These are phyloP conservation scores for Volvariella volvacea DNA, from an alignment of 1,284 basidiomycete genomes.

Conservation along the genomic window DNA sequence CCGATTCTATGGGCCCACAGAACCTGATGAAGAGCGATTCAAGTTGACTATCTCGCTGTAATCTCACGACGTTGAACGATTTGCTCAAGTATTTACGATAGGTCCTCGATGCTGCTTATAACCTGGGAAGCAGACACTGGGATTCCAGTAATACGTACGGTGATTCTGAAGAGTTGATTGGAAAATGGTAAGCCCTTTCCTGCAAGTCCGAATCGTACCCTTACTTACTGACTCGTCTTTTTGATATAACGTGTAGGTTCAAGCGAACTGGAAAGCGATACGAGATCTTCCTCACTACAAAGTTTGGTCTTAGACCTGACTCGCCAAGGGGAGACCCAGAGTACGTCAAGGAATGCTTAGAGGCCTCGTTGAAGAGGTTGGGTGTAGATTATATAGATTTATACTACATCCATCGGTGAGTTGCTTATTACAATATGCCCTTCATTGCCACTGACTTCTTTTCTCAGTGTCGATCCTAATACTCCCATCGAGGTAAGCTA, in stretches of 20 bases:
- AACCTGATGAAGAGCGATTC: conserved; percentile 11
- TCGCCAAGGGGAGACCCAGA: conserved; percentile 25
- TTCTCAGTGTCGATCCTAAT: conserved; percentile 28
- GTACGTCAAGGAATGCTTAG: conserved; percentile 22
- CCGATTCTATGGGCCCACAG: conserved; percentile 9
- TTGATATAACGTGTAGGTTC: too few species aligned
- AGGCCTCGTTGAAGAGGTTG: conserved; percentile 24
- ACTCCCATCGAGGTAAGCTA: conserved; percentile 38
- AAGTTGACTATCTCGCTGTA: conserved; percentile 9
- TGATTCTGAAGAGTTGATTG: conserved; percentile 37
- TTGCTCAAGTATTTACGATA: conserved; percentile 10
- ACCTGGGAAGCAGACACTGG: conserved; percentile 33
- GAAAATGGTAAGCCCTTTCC: too few species aligned
- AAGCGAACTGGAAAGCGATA: conserved; percentile 35
- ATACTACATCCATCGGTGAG: conserved; percentile 25
- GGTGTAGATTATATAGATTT: conserved; percentile 28
- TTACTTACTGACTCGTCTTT: too few species aligned
- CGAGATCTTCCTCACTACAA: conserved; percentile 43
- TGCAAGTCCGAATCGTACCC: conserved; percentile 21
- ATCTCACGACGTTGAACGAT: too few species aligned
- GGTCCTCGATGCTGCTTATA: conserved; percentile 32
- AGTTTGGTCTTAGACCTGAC: conserved; percentile 34
- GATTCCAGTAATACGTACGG: conserved; percentile 36
- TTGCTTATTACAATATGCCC: too few species aligned
- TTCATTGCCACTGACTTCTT: too few species aligned